Evolutionary conservation across 345 rosid species (phyloP).

Genomic region (Brassica napus): Da-Ae NC_063450.1:36966001-36966500

Average conservation of each 20-base stretch:
- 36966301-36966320: slow-evolving; percentile 83
- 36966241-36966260: slow-evolving; percentile 59
- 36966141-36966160: background rate
- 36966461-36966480: slow-evolving; percentile 67
- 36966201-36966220: background rate
- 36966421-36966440: slow-evolving; percentile 73
- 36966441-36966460: slow-evolving; percentile 81
- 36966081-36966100: slow-evolving; percentile 29
- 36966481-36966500: slow-evolving; percentile 96
- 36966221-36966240: slow-evolving; percentile 46
- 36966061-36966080: slow-evolving; percentile 51
- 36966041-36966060: slow-evolving; percentile 42
- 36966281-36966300: slow-evolving; percentile 85
- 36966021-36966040: slow-evolving; percentile 30
- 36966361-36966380: background rate
- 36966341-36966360: background rate
- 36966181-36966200: background rate
- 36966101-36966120: slow-evolving; percentile 34
- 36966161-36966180: background rate
- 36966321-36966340: slow-evolving; percentile 60
- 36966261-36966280: slow-evolving; percentile 94
- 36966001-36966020: slow-evolving; percentile 16
- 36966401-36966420: slow-evolving; percentile 75
- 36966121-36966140: background rate
- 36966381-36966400: slow-evolving; percentile 1